Base-by-base conservation (phyloP, 2,329 filamentous ascomycete species). In the Orbilia blumenaviensis region DNA sequence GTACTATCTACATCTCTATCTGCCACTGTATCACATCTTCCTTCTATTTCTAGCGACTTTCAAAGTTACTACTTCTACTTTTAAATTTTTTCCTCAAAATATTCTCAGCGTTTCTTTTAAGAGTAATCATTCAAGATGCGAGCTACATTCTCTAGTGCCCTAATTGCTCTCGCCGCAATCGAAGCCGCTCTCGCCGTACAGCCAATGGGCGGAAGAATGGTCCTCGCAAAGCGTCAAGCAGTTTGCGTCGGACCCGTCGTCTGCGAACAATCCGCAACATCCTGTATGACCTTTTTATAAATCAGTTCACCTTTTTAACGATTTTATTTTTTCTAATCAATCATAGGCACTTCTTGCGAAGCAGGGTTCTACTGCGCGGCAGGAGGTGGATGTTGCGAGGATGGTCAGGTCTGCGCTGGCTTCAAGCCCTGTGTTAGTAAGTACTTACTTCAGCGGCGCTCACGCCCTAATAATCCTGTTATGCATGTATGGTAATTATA, bases 401-500 rank as follows among this genome's bases (percentile, higher is more conserved):
- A 64, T 2, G 72, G 72, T 4, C 21, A 60, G 32, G 52, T 61
- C 41, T 76, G 72, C 16, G 21, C 18, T 41, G 72, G 72, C 58
- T 76, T 69, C 42, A 69, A 64, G 29, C 72, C 72, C 10, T 76
- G 72, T 29, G 72, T 64, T 25, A 54, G 64, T 76, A 69, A 23
- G 72, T 68, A 71, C 7, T 21, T 10, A n/a, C n/a, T n/a, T n/a
- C n/a, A n/a, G n/a, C n/a, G n/a, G n/a, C n/a, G n/a, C n/a, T 18
- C 4, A 25, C 5, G 14, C 2, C n/a, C 21, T 27, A 7, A 32
- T 9, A 32, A 12, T 10, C 2, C 27, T 32, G n/a, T n/a, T n/a
- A n/a, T n/a, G n/a, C n/a, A n/a, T n/a, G n/a, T n/a, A n/a, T n/a
- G n/a, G n/a, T n/a, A n/a, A n/a, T n/a, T n/a, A n/a, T n/a, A n/a